These are phyloP conservation scores for Pythium rishiriense DNA, from an alignment of 352 stramenopile species.

Conservation along the genomic window DNA sequence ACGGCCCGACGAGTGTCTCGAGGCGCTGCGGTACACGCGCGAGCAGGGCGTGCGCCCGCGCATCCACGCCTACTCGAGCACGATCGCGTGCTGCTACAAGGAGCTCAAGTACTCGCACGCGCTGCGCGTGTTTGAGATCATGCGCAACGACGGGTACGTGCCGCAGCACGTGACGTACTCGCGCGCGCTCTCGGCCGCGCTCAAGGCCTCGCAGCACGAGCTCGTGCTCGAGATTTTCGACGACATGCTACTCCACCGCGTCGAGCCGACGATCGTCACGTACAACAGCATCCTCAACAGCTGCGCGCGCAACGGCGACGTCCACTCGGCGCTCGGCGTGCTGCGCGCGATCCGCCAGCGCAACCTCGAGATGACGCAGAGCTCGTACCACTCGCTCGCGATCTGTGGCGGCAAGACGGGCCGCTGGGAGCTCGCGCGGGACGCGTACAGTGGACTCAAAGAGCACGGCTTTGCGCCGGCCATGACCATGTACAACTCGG, in stretches of 20 bases:
- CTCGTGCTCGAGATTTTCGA: conserved; percentile 89
- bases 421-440: conserved; percentile 65
- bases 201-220: conserved; percentile 77
- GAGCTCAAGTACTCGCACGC: conserved; percentile 63
- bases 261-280: conserved; percentile 74
- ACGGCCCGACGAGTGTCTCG: conserved; percentile 54
- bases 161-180: conserved; percentile 83
- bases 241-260: conserved; percentile 76
- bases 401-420: conserved; percentile 80
- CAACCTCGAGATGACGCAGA: conserved; percentile 64
- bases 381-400: conserved; percentile 77
- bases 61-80: conserved; percentile 81
- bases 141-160: conserved; percentile 83
- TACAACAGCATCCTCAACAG: conserved; percentile 89
- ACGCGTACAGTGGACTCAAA: conserved; percentile 55
- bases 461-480: conserved; percentile 55
- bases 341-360: conserved; percentile 64
- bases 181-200: conserved; percentile 74
- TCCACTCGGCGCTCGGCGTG: conserved; percentile 67
- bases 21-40: conserved; percentile 63
- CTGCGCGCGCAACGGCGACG: conserved; percentile 70
- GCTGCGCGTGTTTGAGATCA: conserved; percentile 86
- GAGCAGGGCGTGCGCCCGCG: conserved; percentile 69
- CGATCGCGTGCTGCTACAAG: conserved; percentile 81
- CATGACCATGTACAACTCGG: conserved; percentile 78